Conservation (phyloP, 768 basidiomycete species). For the Tricholoma sp. region DNA sequence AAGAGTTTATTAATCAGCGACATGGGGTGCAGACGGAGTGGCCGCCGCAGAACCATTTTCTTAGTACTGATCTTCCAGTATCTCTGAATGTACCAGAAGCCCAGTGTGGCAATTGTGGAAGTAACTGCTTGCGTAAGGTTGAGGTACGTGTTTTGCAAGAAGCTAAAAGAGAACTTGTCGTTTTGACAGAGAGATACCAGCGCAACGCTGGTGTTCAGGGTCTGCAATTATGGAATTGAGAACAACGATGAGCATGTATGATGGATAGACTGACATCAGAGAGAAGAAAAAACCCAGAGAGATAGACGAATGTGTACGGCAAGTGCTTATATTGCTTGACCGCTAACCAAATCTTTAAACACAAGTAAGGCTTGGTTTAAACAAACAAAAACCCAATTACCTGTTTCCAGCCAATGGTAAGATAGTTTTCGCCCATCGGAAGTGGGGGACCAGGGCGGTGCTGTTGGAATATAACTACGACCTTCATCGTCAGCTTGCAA, state of each 20-base stretch:
- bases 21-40: neutral
- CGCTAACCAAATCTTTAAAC: conserved; percentile 66
- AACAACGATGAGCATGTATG: neutral
- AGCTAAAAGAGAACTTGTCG: conserved; percentile 76
- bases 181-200: conserved; percentile 76
- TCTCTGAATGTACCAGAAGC: conserved; percentile 80
- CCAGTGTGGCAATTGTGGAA: conserved; percentile 65
- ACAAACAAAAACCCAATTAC: conserved; percentile 24
- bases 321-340: conserved; percentile 71
- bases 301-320: conserved; percentile 79
- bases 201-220: conserved; percentile 75
- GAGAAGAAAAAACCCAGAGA: conserved; percentile 73
- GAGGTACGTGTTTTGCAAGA: conserved; percentile 76
- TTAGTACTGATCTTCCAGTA: conserved; percentile 79
- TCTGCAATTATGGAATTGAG: conserved; percentile 35
- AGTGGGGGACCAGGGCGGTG: conserved; percentile 78
- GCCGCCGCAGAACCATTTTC: conserved; percentile 54
- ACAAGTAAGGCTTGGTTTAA: neutral
- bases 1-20: neutral
- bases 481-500: neutral
- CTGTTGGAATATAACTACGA: conserved; percentile 73
- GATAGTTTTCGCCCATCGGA: conserved; percentile 70
- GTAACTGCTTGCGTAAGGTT: conserved; percentile 73
- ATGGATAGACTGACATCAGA: conserved; percentile 49
- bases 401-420: conserved; percentile 87